phyloP scores from a whole-genome alignment of 2,329 filamentous ascomycete species.

The Pseudocercospora vitis region DNA sequence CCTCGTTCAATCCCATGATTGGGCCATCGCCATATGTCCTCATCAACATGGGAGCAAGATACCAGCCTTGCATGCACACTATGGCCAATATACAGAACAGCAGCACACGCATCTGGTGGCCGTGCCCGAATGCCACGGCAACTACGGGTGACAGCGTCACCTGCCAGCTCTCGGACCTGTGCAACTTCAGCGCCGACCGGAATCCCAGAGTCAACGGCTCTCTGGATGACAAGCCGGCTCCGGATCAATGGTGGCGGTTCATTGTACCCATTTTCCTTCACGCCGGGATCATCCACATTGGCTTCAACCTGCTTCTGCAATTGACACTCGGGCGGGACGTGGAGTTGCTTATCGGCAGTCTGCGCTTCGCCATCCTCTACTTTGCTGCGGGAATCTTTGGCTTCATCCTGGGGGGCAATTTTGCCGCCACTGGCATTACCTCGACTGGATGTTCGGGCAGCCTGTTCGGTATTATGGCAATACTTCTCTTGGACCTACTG shows the following conservation, averaged over 20 bases:
- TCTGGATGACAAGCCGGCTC: conserved; percentile 60
- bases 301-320: conserved; percentile 91
- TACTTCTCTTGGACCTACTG: conserved; percentile 82
- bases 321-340: conserved; percentile 88
- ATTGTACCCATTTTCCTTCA: conserved; percentile 95
- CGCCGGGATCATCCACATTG: conserved; percentile 89
- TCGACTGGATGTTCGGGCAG: conserved; percentile 85
- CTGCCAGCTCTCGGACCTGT: conserved; percentile 79
- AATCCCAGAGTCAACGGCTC: conserved; percentile 57
- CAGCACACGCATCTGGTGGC: conserved; percentile 62
- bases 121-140: conserved; percentile 71
- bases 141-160: conserved; percentile 58
- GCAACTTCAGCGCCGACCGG: conserved; percentile 76
- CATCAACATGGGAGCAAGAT: conserved; percentile 96
- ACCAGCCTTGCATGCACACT: conserved; percentile 92
- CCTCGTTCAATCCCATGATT: conserved; percentile 94
- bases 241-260: conserved; percentile 96
- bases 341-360: conserved; percentile 82
- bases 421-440: conserved; percentile 74
- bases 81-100: conserved; percentile 56
- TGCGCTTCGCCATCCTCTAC: conserved; percentile 89
- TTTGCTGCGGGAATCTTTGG: conserved; percentile 91
- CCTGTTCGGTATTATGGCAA: conserved; percentile 86
- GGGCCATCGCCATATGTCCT: conserved; percentile 85
- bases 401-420: conserved; percentile 92